Base-by-base conservation (phyloP, 2,329 filamentous ascomycete genomes). In the Scedosporium minutisporum region DNA sequence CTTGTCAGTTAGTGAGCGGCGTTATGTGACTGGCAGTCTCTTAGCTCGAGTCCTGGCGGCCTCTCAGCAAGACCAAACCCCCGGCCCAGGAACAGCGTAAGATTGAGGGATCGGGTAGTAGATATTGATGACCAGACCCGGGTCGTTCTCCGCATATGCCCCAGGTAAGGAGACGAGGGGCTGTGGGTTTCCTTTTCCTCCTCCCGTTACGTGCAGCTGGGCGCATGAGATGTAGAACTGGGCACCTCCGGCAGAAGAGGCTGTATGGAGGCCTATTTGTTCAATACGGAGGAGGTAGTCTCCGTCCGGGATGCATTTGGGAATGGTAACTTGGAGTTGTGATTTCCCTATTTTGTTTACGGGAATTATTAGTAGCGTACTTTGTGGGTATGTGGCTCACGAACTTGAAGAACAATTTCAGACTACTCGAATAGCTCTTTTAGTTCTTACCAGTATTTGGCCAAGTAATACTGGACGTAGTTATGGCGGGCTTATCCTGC, bases 271-370 rank as follows among this genome's bases (percentile, higher is more conserved):
- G 2, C 73, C 78, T 62, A 81, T 76, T 64, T 81, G 78, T 69
- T 81, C 79, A n/a, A 77, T 75, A 12, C 79, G 75, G 5, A 81
- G 69, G 25, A 81, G 74, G 66, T 81, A 81, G 64, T 80, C 77
- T 61, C 79, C 78, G 21, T 77, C 68, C 0, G 74, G 71, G 14
- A 80, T 74, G 62, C 75, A 79, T 48, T 67, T 66, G 14, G 78
- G 78, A 55, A 81, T 75, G 44, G 69, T 72, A 46, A 80, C 75
- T 57, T 71, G 70, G 62, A 79, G 70, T 27, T 71, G 69, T 14
- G 65, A 63, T 27, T 68, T 69, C 38, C 72, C 74, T 68, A 58
- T 7, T 38, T 38, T 38, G n/a, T n/a, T 38, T 3, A 12, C 10
- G 3, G 9, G 10, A 38, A 12, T 38, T 4, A 12, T 38, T 4